Conservation (phyloP, 192 early-diverging fungal genomes). For the Dispira simplex region DNA sequence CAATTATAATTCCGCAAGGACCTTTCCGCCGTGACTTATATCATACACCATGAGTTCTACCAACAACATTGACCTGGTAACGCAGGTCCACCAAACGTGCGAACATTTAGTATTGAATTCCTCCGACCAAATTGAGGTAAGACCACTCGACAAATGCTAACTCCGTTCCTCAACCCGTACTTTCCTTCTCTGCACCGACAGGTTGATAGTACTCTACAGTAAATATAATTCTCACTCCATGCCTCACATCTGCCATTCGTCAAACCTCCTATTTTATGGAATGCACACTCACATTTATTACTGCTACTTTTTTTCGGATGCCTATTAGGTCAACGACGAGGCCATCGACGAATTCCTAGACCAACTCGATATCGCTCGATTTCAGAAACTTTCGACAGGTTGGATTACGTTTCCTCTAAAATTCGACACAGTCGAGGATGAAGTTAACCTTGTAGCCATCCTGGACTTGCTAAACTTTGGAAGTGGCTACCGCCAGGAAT, state of each 20-base stretch:
- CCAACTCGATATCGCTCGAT: constrained; percentile 17
- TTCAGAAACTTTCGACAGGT: constrained; percentile 19
- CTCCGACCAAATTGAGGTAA: no score
- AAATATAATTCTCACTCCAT: not conserved
- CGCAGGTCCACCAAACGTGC: no score
- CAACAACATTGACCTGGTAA: no score
- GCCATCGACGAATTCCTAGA: constrained; percentile 10
- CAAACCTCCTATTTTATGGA: not conserved
- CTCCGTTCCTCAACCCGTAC: not conserved
- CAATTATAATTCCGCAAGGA: no score
- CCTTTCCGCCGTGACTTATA: no score
- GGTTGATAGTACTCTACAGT: not conserved
- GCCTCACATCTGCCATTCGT: not conserved
- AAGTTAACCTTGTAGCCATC: constrained; percentile 61
- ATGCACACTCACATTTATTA: not conserved
- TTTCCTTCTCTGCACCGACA: not conserved
- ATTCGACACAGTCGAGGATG: constrained; percentile 55
- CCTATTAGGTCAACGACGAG: constrained; percentile 4
- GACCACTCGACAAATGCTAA: not conserved
- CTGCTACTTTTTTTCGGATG: not conserved
- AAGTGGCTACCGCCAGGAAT: constrained; percentile 49
- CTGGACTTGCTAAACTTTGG: constrained; percentile 67
- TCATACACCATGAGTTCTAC: no score
- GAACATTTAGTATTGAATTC: no score
- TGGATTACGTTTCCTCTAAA: constrained; percentile 50